Percentiles rank a stretch among this genome's conserved stretches.
Conservation (phyloP, 2,329 filamentous ascomycete species). For the Cladosporium halotolerans region DNA sequence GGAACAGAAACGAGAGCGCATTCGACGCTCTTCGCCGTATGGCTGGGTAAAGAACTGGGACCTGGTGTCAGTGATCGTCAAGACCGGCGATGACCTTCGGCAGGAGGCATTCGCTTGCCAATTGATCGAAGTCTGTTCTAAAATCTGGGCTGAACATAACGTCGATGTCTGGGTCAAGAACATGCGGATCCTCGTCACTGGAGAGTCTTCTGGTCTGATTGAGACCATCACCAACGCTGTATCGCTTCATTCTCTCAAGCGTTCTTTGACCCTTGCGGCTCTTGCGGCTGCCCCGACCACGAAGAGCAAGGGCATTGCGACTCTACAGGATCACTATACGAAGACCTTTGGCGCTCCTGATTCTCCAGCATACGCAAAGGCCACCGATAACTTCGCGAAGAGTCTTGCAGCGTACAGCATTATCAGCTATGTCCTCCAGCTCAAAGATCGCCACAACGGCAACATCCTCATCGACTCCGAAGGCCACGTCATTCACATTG, state of each 20-base stretch:
- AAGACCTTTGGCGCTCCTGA: constrained; percentile 69
- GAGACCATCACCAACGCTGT: constrained; percentile 86
- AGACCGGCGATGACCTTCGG: constrained; percentile 74
- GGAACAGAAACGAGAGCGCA: constrained; percentile 76
- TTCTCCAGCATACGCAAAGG: constrained; percentile 62
- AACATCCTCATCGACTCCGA: constrained; percentile 81
- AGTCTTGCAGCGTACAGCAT: constrained; percentile 82
- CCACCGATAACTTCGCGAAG: constrained; percentile 71
- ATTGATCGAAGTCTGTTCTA: constrained; percentile 72
- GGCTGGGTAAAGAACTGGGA: constrained; percentile 91
- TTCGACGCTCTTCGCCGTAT: constrained; percentile 75
- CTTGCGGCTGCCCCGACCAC: constrained; percentile 69
- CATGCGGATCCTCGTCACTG: constrained; percentile 81
- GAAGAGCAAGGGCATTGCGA: constrained; percentile 69
- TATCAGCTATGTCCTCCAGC: constrained; percentile 74
- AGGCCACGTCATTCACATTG: constrained; percentile 81
- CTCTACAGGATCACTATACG: constrained; percentile 72
- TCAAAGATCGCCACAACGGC: constrained; percentile 81
- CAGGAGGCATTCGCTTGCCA: constrained; percentile 86
- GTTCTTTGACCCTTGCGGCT: constrained; percentile 68
- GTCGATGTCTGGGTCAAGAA: constrained; percentile 81
- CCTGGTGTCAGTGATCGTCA: constrained; percentile 78
- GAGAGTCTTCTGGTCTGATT: constrained; percentile 75
- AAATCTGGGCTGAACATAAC: constrained; percentile 70
- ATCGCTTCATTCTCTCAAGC: constrained; percentile 78